Percentiles rank a stretch among this genome's conserved stretches.
Evolutionary conservation across 352 stramenopile species (phyloP).

Genomic region (Phytophthora europaea): DNA sequence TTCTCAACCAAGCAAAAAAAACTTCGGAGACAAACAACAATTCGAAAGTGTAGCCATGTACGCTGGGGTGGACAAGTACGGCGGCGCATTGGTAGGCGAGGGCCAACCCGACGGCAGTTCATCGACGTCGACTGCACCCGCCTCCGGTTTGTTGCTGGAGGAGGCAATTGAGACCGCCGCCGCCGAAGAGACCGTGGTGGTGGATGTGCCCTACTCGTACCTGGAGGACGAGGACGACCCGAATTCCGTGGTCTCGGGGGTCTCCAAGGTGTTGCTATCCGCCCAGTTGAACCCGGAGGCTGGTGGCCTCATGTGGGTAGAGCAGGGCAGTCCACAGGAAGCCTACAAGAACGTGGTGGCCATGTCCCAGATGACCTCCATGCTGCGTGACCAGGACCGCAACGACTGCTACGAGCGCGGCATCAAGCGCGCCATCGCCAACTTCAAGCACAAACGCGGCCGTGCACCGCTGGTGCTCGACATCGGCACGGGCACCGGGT

Average conservation of each 20-base stretch:
- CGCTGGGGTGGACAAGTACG: slow-evolving; percentile 86
- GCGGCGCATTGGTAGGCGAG: slow-evolving; percentile 73
- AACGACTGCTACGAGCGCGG: slow-evolving; percentile 84
- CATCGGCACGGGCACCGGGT: slow-evolving; percentile 84
- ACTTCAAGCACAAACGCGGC: slow-evolving; percentile 53
- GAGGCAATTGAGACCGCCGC: slow-evolving; percentile 82
- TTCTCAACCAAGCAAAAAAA: slow-evolving; percentile 25
- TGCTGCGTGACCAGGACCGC: slow-evolving; percentile 82
- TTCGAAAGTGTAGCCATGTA: slow-evolving; percentile 80
- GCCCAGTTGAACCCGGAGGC: slow-evolving; percentile 80
- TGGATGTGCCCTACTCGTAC: slow-evolving; percentile 86
- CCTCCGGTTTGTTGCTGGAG: slow-evolving; percentile 67
- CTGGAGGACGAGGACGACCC: slow-evolving; percentile 73
- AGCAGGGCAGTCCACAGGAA: slow-evolving; percentile 65
- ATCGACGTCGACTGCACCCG: slow-evolving; percentile 8
- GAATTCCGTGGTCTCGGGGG: slow-evolving; percentile 61
- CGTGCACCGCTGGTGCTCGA: slow-evolving; percentile 78
- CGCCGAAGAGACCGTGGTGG: slow-evolving; percentile 84
- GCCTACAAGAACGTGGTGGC: slow-evolving; percentile 86
- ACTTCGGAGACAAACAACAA: not conserved
- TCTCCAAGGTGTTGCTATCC: slow-evolving; percentile 74
- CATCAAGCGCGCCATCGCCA: slow-evolving; percentile 69
- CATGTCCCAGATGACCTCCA: slow-evolving; percentile 92
- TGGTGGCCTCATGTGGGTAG: slow-evolving; percentile 85
- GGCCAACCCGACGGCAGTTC: slow-evolving; percentile 52